These are phyloP conservation scores for Neoboletus subvelutipes DNA, from an alignment of 768 basidiomycete genomes.

Conservation along the genomic window DNA sequence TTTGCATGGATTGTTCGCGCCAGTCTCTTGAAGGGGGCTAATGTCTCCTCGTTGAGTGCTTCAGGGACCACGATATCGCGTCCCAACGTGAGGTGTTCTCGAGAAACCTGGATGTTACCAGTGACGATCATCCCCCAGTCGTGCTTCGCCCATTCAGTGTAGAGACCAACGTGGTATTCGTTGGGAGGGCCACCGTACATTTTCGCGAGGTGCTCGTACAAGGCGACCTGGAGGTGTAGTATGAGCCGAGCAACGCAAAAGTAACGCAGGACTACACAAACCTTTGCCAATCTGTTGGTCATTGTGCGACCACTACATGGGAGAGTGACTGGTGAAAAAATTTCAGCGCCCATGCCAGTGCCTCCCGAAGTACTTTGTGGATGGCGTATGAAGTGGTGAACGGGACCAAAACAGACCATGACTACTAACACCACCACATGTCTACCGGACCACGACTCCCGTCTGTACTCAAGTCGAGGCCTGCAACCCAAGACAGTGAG, in stretches of 20 bases:
- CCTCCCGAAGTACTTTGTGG: neutral
- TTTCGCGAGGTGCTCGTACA: constrained; percentile 81
- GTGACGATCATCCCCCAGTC: constrained; percentile 89
- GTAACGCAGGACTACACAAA: constrained; percentile 19
- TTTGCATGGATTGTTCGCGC: constrained; percentile 50
- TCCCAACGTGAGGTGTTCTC: constrained; percentile 64
- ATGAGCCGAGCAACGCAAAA: neutral
- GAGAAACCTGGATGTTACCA: constrained; percentile 76
- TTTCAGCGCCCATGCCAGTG: constrained; percentile 19
- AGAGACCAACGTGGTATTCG: constrained; percentile 57
- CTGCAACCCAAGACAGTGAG: constrained; percentile 35
- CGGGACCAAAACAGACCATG: neutral
- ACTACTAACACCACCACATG: neutral
- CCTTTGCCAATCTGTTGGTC: constrained; percentile 55
- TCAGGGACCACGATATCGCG: constrained; percentile 66
- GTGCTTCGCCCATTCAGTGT: constrained; percentile 70
- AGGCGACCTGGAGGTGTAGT: constrained; percentile 62
- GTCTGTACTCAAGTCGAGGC: constrained; percentile 34
- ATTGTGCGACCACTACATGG: constrained; percentile 38
- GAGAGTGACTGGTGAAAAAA: constrained; percentile 29
- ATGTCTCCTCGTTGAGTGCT: constrained; percentile 38
- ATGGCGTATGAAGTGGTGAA: neutral
- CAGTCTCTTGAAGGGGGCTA: constrained; percentile 51
- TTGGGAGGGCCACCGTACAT: constrained; percentile 75
- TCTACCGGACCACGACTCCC: constrained; percentile 31